Conservation (phyloP, 1,284 basidiomycete genomes). For the Boletus semigastroideus region DNA sequence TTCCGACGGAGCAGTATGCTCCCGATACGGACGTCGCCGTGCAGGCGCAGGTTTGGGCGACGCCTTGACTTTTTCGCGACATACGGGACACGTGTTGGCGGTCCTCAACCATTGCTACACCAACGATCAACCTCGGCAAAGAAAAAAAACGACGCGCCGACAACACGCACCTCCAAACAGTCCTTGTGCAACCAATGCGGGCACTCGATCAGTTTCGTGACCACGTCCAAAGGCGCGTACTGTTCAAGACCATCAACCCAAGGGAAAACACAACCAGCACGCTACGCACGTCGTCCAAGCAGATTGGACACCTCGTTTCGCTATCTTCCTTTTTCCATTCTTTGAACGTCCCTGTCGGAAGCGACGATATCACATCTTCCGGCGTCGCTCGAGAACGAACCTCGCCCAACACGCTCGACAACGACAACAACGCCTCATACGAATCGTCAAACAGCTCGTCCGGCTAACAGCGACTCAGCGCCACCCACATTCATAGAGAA, state of each 20-base stretch:
- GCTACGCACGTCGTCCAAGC: conserved; percentile 71
- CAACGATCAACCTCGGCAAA: background rate
- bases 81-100: conserved; percentile 67
- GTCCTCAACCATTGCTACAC: conserved; percentile 64
- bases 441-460: conserved; percentile 72
- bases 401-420: conserved; percentile 61
- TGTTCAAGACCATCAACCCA: conserved; percentile 29
- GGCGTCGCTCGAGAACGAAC: conserved; percentile 62
- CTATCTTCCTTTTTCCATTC: conserved; percentile 65
- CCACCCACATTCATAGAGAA: conserved; percentile 35
- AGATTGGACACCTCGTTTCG: conserved; percentile 74
- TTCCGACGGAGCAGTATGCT: conserved; percentile 1
- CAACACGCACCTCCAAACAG: conserved; percentile 59
- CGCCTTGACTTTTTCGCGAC: conserved; percentile 49
- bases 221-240: conserved; percentile 58
- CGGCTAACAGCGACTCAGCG: conserved; percentile 41
- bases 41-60: conserved; percentile 26
- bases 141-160: background rate
- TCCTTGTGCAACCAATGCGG: conserved; percentile 74
- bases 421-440: conserved; percentile 63
- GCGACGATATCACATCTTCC: conserved; percentile 51
- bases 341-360: conserved; percentile 60
- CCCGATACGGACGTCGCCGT: conserved; percentile 19
- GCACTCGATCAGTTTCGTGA: conserved; percentile 66
- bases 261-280: background rate